Evolutionary conservation across 371 early-diverging fungal species (phyloP).

Genomic region (Mucor sp.): DNA sequence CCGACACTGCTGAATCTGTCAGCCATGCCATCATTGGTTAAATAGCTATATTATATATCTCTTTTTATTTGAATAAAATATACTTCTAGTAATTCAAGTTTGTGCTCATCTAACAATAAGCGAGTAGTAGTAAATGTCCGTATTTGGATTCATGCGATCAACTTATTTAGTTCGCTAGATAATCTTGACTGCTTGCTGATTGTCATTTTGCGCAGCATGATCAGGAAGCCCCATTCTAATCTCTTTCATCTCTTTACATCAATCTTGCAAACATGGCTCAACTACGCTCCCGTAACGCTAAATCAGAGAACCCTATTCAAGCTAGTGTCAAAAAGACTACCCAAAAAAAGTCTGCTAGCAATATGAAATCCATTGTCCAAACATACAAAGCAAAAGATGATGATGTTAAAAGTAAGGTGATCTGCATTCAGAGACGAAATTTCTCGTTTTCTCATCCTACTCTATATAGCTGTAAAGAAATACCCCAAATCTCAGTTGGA

Average conservation of each 20-base stretch:
- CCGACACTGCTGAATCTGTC: slow-evolving; percentile 22
- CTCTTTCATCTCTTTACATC: neutral
- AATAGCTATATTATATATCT: neutral
- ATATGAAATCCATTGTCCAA: slow-evolving; percentile 24
- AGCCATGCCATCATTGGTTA: slow-evolving; percentile 22
- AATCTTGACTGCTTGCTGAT: no score
- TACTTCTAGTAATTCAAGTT: no score
- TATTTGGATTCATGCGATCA: no score
- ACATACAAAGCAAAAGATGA: slow-evolving; percentile 11
- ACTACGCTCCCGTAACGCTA: neutral
- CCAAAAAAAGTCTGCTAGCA: neutral
- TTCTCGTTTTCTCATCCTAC: neutral
- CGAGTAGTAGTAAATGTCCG: no score
- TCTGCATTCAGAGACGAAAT: neutral
- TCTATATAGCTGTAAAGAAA: slow-evolving; percentile 23
- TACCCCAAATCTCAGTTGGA: slow-evolving; percentile 47
- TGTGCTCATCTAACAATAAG: no score
- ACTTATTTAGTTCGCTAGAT: no score
- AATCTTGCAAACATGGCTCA: neutral
- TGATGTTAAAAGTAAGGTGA: neutral
- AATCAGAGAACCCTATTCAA: neutral
- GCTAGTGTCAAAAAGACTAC: neutral
- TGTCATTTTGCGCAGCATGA: no score
- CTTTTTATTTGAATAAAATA: neutral
- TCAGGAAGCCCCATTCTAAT: no score